Evolutionary conservation across 495 filamentous ascomycete genomes (phyloP).

Genomic region (Lepraria neglecta): DNA sequence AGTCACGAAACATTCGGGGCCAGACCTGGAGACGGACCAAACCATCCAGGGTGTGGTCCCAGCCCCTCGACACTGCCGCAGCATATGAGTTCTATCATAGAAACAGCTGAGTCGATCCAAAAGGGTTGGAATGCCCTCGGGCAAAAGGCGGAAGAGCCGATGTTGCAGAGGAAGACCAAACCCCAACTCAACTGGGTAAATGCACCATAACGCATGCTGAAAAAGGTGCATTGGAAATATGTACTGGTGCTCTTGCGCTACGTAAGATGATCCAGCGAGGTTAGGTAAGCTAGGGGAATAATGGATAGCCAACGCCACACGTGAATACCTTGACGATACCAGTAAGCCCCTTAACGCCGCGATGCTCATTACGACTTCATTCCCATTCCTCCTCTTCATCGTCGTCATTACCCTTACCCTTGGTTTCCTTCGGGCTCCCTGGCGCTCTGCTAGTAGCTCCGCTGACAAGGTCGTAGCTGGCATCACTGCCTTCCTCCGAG

Average conservation of each 20-base stretch:
- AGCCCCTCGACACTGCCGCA: too few species aligned
- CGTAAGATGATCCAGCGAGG: not conserved
- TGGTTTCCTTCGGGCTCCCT: conserved; percentile 65
- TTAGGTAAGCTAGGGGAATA: not conserved
- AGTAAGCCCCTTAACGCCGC: not conserved
- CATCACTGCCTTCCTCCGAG: conserved; percentile 87
- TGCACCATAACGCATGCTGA: not conserved
- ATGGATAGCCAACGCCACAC: not conserved
- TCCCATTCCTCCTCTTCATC: conserved; percentile 83
- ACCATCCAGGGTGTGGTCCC: too few species aligned
- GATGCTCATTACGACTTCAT: conserved; percentile 32
- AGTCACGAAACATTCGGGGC: too few species aligned
- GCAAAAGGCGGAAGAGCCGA: too few species aligned
- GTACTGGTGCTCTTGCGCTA: not conserved
- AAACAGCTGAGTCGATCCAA: too few species aligned
- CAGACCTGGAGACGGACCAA: too few species aligned
- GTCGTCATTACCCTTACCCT: conserved; percentile 47
- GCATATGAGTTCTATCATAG: too few species aligned
- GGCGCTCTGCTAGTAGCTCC: conserved; percentile 73
- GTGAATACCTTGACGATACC: not conserved
- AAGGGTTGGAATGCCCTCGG: too few species aligned
- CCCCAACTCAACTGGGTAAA: too few species aligned
- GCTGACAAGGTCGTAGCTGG: conserved; percentile 89
- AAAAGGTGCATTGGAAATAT: not conserved
- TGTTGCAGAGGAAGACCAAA: too few species aligned